These are phyloP conservation scores for Phytomonas sp. DNA, from an alignment of 208 protist genomes.

Conservation along the genomic window DNA sequence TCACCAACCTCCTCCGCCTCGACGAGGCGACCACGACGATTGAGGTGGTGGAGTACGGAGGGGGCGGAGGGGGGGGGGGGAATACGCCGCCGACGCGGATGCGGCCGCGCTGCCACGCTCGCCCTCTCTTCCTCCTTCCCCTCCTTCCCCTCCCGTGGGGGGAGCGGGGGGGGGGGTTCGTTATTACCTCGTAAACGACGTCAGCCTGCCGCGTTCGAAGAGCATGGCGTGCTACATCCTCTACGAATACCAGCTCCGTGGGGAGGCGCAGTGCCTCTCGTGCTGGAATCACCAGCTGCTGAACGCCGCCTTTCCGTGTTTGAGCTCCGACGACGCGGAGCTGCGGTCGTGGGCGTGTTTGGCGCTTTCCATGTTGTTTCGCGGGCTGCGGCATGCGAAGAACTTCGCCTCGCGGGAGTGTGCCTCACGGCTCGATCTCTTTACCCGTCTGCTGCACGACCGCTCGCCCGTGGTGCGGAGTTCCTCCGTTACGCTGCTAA, in stretches of 20 bases:
- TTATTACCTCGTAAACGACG: constrained; percentile 62
- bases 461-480: constrained; percentile 82
- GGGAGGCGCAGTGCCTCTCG: constrained; percentile 48
- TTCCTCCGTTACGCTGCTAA: constrained; percentile 80
- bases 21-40: constrained; percentile 85
- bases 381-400: constrained; percentile 63
- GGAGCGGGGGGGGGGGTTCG: constrained; percentile 29
- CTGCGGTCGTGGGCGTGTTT: constrained; percentile 80
- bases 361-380: constrained; percentile 64
- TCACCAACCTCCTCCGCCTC: constrained; percentile 58
- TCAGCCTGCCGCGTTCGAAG: constrained; percentile 69
- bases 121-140: no score
- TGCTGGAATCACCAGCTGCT: constrained; percentile 82
- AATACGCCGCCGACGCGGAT: constrained; percentile 2
- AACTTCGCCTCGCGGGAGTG: constrained; percentile 70
- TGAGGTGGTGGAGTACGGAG: constrained; percentile 21
- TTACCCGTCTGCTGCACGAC: constrained; percentile 70
- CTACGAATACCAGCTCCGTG: constrained; percentile 62
- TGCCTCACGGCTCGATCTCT: constrained; percentile 54
- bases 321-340: constrained; percentile 34
- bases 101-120: not conserved
- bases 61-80: constrained; percentile 9
- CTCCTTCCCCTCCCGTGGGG: not conserved
- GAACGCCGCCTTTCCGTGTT: constrained; percentile 57
- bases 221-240: constrained; percentile 93